A percentile compares a stretch with the other conserved stretches of the same genome.
phyloP scores from a whole-genome alignment of 106 monocot genomes.

The Hemerocallis citrina region DNA sequence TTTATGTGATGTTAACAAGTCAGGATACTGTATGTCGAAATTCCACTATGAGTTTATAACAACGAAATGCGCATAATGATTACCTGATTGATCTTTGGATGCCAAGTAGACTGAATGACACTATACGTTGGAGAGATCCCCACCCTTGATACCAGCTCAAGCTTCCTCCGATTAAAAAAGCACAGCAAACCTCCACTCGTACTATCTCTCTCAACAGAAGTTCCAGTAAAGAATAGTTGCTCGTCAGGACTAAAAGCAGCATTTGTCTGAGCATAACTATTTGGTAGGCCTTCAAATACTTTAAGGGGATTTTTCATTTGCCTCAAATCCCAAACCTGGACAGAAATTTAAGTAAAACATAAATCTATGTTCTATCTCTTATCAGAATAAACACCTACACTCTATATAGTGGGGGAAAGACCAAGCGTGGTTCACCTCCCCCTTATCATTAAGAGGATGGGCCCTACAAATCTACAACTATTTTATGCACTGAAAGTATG shows the following conservation, averaged over 20 bases:
- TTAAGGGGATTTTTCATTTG: constrained; percentile 71
- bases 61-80: not conserved
- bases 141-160: constrained; percentile 79
- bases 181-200: constrained; percentile 65
- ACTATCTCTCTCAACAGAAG: constrained; percentile 80
- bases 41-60: no score
- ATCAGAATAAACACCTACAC: no score
- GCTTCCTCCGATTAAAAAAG: constrained; percentile 87
- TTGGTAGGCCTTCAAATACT: constrained; percentile 76
- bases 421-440: no score
- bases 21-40: no score
- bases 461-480: no score
- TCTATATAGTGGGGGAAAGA: no score
- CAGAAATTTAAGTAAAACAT: not conserved
- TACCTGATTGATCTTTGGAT: constrained; percentile 88
- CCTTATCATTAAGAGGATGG: no score
- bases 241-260: constrained; percentile 94
- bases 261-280: constrained; percentile 93
- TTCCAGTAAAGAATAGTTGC: constrained; percentile 85
- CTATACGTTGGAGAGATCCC: constrained; percentile 73
- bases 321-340: constrained; percentile 89
- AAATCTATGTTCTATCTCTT: not conserved
- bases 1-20: no score
- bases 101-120: constrained; percentile 87
- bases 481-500: no score